Conservation (phyloP, 228 moss, liverwort and hornwort species). For the Sphagnum fallax region DNA sequence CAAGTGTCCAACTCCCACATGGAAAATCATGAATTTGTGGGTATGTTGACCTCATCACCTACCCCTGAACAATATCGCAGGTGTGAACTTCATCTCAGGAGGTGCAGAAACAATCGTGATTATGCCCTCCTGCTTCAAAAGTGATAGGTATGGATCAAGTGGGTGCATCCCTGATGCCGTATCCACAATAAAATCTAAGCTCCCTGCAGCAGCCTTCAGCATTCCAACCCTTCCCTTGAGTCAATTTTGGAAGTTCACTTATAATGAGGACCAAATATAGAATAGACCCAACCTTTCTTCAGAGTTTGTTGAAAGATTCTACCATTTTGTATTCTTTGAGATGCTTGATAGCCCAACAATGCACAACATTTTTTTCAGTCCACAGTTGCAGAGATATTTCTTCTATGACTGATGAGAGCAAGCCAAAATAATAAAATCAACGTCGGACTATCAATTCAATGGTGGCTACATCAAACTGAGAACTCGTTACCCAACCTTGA, state of each 20-base stretch:
- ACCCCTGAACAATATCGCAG: not conserved
- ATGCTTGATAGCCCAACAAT: too few species aligned
- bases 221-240: not conserved
- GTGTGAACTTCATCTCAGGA: conserved; percentile 16
- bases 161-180: conserved; percentile 24
- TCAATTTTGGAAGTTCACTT: not conserved
- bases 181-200: conserved; percentile 33
- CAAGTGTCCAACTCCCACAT: not conserved
- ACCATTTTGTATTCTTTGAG: too few species aligned
- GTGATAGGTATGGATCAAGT: conserved; percentile 20
- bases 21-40: not conserved
- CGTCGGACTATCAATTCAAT: too few species aligned
- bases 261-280: not conserved
- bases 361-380: not conserved
- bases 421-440: not conserved
- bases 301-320: too few species aligned
- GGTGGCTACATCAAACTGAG: too few species aligned
- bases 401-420: not conserved
- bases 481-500: too few species aligned
- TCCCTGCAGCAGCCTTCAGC: conserved; percentile 13
- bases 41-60: not conserved
- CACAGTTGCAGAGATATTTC: not conserved
- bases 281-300: not conserved
- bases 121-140: conserved; percentile 21
- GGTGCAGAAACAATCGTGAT: conserved; percentile 13